These are phyloP conservation scores for Pseudoturritis turrita DNA, from an alignment of 345 rosid species.

Conservation along the genomic window DNA sequence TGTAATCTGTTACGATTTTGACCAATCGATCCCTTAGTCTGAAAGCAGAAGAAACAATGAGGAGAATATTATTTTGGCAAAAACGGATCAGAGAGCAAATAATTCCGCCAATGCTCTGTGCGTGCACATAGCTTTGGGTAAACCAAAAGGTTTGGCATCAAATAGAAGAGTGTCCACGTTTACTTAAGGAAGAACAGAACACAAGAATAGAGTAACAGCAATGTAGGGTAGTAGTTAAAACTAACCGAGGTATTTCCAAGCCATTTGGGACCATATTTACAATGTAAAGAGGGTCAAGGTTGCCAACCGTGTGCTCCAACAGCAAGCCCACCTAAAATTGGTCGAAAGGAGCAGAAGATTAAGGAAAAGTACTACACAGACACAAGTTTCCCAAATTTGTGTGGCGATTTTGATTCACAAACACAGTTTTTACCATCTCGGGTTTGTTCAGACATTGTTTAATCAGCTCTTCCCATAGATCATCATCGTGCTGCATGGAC, in stretches of 20 bases:
- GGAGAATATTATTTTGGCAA: background rate
- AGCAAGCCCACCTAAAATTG: conserved; percentile 80
- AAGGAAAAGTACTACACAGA: background rate
- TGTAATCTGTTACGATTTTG: conserved; percentile 90
- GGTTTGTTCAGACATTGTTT: conserved; percentile 93
- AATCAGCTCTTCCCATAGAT: conserved; percentile 98
- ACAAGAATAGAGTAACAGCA: background rate
- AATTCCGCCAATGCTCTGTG: background rate
- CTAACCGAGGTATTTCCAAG: conserved; percentile 97
- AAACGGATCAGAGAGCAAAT: background rate
- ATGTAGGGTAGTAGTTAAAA: background rate
- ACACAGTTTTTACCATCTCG: conserved; percentile 64
- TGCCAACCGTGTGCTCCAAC: conserved; percentile 98
- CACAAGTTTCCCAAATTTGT: background rate
- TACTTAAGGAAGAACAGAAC: background rate
- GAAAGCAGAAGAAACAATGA: conserved; percentile 27
- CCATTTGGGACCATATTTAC: conserved; percentile 99
- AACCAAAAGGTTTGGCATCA: conserved; percentile 1
- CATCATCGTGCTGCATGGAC: conserved; percentile 93
- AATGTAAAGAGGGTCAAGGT: conserved; percentile 93
- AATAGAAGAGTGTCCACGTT: background rate
- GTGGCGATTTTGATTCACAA: background rate
- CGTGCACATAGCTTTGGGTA: background rate
- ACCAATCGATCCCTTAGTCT: conserved; percentile 94
- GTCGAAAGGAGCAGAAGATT: conserved; percentile 12